A percentile compares a stretch with the other conserved stretches of the same genome.
Conservation (phyloP, 306 rosid genomes). For the Canavalia ensiformis region DNA sequence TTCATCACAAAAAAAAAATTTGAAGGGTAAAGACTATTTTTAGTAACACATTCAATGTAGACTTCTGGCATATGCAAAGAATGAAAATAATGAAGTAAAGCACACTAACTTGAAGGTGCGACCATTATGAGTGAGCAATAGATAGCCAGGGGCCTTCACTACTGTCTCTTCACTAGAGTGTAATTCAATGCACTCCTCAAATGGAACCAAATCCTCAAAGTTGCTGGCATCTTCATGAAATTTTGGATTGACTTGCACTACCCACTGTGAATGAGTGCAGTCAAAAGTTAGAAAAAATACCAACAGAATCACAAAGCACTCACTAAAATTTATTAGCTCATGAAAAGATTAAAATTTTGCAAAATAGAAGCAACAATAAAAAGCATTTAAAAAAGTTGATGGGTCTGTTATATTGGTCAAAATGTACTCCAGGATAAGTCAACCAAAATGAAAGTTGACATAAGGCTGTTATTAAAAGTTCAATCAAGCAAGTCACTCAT, state of each 20-base stretch:
- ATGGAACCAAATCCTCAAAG: constrained; percentile 87
- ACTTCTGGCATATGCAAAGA: constrained; percentile 14
- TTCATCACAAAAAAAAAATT: not conserved
- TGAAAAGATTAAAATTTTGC: constrained; percentile 9
- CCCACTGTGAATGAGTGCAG: constrained; percentile 74
- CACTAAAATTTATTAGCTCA: constrained; percentile 24
- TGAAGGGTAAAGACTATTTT: not conserved
- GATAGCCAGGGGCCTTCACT: constrained; percentile 83
- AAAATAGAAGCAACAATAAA: constrained; percentile 33
- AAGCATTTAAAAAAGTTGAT: constrained; percentile 6
- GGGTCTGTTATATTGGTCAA: constrained; percentile 27
- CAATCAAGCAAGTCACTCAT: not conserved
- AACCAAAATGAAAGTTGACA: constrained; percentile 8
- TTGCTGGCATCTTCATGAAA: constrained; percentile 94
- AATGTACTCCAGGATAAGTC: constrained; percentile 15
- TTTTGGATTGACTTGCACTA: constrained; percentile 80
- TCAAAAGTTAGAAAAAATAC: constrained; percentile 34
- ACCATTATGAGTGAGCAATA: constrained; percentile 93
- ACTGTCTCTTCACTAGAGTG: constrained; percentile 72
- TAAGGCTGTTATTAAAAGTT: not conserved
- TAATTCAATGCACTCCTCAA: constrained; percentile 93
- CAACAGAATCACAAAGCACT: constrained; percentile 17
- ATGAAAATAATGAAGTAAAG: constrained; percentile 45
- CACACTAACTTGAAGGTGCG: constrained; percentile 88
- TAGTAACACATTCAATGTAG: constrained; percentile 28